Base-by-base conservation (phyloP, 1,284 basidiomycete species). In the Rhodotorula sp. region DNA sequence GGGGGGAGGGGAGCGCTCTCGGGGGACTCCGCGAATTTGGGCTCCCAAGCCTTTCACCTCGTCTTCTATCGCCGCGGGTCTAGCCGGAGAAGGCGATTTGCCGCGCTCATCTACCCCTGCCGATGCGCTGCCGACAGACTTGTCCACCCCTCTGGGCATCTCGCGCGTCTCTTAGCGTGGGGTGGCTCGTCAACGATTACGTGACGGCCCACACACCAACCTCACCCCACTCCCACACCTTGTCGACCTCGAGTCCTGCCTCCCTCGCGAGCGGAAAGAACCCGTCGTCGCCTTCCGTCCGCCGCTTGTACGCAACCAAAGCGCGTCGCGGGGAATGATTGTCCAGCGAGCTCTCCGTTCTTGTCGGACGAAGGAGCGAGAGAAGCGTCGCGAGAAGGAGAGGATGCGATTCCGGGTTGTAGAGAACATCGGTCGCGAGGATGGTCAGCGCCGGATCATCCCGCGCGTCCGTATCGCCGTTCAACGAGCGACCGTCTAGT, bases 341-440 rank as follows among this genome's bases (percentile, higher is more conserved):
- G 10, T 14, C 38, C 16, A 18, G 23, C 0, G 59, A 23, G 0
- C 21, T 12, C 28, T 28, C 28, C 0, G 18, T 49, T 26, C 49
- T 15, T 15, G 47, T n/a, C 0, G 38, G 54, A 47, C 50, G 60
- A 8, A 76, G 67, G 52, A 78, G 67, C 3, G 66, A 65, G 8
- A 71, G 55, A 2, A 79, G 55, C 3, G 78, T 77, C 21, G 69
- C 31, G 47, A 79, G 73, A 23, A 79, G 69, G 19, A 70, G 38
- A 2, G 6, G 4, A 58, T 79, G 78, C 1, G 74, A 73, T 0
- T 64, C 60, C 3, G 74, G 67, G 66, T 79, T 76, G 73, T 79
- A 79, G 12, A 79, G 73, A 21, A 79, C 70, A 63, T 79, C 77
- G 23, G 75, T 67, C 3, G 69, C 77, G 48, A 77, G 38, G 23